phyloP scores from a whole-genome alignment of 176 grass and related monocot genomes.

The Luzula sylvatica region DNA sequence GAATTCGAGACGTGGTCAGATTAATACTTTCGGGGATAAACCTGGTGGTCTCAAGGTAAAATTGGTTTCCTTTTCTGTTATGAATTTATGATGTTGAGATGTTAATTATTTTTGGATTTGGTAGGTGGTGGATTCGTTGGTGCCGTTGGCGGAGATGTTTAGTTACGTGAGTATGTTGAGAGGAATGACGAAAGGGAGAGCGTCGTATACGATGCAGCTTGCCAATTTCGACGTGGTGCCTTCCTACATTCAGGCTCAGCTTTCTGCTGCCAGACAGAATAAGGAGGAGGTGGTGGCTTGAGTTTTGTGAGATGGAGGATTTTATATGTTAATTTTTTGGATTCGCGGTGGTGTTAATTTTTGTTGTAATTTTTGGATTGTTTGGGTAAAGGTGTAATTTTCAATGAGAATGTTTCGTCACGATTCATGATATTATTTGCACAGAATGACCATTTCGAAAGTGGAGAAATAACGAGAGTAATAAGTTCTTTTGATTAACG shows the following conservation, averaged over 20 bases:
- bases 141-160: conserved; percentile 97
- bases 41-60: conserved; percentile 93
- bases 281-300: conserved; percentile 53
- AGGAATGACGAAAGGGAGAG: conserved; percentile 89
- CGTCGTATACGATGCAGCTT: conserved; percentile 91
- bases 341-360: conserved; percentile 5
- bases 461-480: too few relatives aligned
- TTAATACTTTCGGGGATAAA: conserved; percentile 87
- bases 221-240: conserved; percentile 84
- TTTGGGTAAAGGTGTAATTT: too few relatives aligned
- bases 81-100: conserved; percentile 8
- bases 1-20: conserved; percentile 93
- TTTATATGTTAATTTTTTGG: conserved; percentile 28
- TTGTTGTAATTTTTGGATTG: neutral
- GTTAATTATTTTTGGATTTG: conserved; percentile 3
- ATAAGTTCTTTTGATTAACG: too few relatives aligned
- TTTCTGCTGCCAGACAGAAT: conserved; percentile 47
- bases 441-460: too few relatives aligned
- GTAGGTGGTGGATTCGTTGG: conserved; percentile 74
- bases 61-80: neutral
- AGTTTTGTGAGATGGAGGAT: conserved; percentile 21
- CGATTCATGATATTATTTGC: too few relatives aligned
- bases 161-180: conserved; percentile 83
- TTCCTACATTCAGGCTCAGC: conserved; percentile 70
- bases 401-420: too few relatives aligned